Evolutionary conservation across 2,329 filamentous ascomycete species (phyloP).

Genomic region (Fusarium transvaalense): DNA sequence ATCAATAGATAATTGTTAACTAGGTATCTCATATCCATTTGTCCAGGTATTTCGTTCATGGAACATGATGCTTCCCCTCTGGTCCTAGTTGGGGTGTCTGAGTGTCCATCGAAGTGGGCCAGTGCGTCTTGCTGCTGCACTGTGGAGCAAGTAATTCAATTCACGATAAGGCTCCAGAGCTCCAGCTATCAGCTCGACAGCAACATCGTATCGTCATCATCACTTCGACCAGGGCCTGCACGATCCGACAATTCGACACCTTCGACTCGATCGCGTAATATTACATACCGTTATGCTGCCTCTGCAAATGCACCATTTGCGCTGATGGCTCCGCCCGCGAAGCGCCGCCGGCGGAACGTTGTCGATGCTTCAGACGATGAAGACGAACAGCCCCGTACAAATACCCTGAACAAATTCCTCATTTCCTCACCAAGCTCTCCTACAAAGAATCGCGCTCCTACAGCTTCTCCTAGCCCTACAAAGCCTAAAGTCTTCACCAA

Average conservation of each 20-base stretch:
- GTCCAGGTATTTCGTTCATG: background rate
- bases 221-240: conserved; percentile 6
- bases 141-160: conserved; percentile 36
- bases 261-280: conserved; percentile 11
- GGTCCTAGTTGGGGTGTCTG: too few relatives aligned
- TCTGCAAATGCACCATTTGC: conserved; percentile 50
- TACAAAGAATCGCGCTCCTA: conserved; percentile 49
- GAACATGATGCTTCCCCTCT: background rate
- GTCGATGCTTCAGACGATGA: conserved; percentile 65
- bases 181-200: conserved; percentile 27
- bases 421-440: conserved; percentile 64
- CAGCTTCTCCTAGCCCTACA: conserved; percentile 58
- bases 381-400: conserved; percentile 58
- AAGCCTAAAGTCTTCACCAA: conserved; percentile 49
- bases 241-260: conserved; percentile 2
- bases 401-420: conserved; percentile 67
- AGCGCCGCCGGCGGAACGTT: conserved; percentile 70
- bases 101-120: conserved; percentile 7
- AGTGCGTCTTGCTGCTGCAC: conserved; percentile 12
- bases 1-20: background rate
- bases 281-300: conserved; percentile 41
- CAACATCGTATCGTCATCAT: conserved; percentile 36
- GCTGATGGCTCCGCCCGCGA: conserved; percentile 69
- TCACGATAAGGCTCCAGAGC: conserved; percentile 37
- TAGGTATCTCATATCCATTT: background rate